phyloP scores from a whole-genome alignment of 1,139 yeast genomes.

The Geotrichum histeridarum region DNA sequence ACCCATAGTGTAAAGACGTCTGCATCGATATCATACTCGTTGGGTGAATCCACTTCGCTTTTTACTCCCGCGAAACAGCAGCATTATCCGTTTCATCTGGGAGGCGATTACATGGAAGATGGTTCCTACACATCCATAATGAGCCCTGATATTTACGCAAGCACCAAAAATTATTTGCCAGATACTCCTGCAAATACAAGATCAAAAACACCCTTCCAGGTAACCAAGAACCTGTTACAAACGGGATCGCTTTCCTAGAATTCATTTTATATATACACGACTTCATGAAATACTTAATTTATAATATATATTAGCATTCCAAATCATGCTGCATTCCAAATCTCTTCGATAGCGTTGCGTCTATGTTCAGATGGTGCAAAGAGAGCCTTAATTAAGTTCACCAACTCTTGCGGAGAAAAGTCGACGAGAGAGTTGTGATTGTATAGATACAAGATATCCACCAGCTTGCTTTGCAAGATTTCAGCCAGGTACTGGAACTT shows the following conservation, averaged over 20 bases:
- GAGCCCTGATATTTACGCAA: background rate
- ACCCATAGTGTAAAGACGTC: no score
- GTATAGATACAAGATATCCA: slow-evolving; percentile 63
- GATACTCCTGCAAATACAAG: background rate
- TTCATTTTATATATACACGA: background rate
- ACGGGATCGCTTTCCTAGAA: slow-evolving; percentile 31
- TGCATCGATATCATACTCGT: no score
- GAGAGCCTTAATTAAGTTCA: slow-evolving; percentile 52
- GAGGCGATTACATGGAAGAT: slow-evolving; percentile 1
- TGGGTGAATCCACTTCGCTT: no score
- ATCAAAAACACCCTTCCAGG: slow-evolving; percentile 39
- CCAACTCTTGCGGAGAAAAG: slow-evolving; percentile 61
- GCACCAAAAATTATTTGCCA: slow-evolving; percentile 40
- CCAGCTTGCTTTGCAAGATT: slow-evolving; percentile 44
- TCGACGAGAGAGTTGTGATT: slow-evolving; percentile 73
- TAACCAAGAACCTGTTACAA: slow-evolving; percentile 45
- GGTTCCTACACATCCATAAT: background rate
- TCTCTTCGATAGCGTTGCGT: slow-evolving; percentile 56
- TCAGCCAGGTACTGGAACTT: slow-evolving; percentile 37
- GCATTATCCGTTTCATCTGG: slow-evolving; percentile 14
- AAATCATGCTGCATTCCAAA: slow-evolving; percentile 29
- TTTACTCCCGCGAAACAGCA: slow-evolving; percentile 9
- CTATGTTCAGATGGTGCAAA: slow-evolving; percentile 71
- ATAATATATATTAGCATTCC: background rate
- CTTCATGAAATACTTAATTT: background rate